These are phyloP conservation scores for Cladophialophora exuberans DNA, from an alignment of 2,329 filamentous ascomycete species.

Conservation along the genomic window DNA sequence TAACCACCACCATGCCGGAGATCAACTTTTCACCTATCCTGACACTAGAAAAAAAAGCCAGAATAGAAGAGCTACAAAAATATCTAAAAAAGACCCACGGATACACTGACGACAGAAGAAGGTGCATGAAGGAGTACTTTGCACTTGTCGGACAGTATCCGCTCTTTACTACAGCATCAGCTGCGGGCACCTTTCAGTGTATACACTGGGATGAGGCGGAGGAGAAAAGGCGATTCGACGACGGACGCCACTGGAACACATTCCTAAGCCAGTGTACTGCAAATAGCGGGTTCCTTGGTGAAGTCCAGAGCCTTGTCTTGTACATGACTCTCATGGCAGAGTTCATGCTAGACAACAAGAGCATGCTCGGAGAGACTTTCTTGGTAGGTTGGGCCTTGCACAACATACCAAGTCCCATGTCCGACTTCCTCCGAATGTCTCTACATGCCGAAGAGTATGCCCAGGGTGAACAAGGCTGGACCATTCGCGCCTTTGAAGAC, in stretches of 20 bases:
- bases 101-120: too few relatives aligned
- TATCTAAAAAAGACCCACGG: too few relatives aligned
- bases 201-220: neutral
- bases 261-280: neutral
- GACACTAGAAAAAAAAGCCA: too few relatives aligned
- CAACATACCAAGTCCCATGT: constrained; percentile 5
- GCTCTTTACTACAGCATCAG: neutral
- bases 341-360: neutral
- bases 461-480: constrained; percentile 7
- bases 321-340: neutral
- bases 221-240: neutral
- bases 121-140: too few relatives aligned
- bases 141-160: neutral
- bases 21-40: too few relatives aligned
- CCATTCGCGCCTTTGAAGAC: constrained; percentile 15
- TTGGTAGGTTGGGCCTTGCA: constrained; percentile 21
- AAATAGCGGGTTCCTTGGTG: neutral
- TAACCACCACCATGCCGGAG: too few relatives aligned
- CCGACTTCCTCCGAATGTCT: constrained; percentile 18
- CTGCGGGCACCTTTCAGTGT: neutral
- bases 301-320: neutral
- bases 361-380: constrained; percentile 8
- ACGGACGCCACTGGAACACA: neutral
- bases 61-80: too few relatives aligned
- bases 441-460: constrained; percentile 2